phyloP scores from a whole-genome alignment of 139 green algal species.

The Chlamydomonas eustigma region DNA sequence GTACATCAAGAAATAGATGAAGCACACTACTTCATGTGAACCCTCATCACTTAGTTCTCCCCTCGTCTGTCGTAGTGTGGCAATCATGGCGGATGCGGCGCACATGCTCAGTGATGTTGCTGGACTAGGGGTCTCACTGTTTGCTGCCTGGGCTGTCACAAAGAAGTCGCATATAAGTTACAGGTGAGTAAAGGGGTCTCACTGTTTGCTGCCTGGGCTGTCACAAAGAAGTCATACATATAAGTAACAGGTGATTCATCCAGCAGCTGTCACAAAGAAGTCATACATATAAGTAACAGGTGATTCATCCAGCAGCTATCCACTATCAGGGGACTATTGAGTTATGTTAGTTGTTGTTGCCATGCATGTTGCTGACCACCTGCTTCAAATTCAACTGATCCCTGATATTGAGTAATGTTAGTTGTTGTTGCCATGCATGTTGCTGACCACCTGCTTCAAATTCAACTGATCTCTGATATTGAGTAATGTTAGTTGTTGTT shows the following conservation, averaged over 20 bases:
- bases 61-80: constrained; percentile 60
- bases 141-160: constrained; percentile 46
- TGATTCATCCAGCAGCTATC: neutral
- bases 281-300: constrained; percentile 24
- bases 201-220: constrained; percentile 50
- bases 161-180: constrained; percentile 21
- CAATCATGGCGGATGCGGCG: constrained; percentile 91
- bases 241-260: constrained; percentile 14
- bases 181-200: neutral
- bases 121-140: constrained; percentile 78
- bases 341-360: no score
- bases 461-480: no score
- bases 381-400: no score
- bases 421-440: no score
- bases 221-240: constrained; percentile 15
- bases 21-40: neutral
- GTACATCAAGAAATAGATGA: no score
- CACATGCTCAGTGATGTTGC: constrained; percentile 91
- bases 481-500: no score
- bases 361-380: no score
- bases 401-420: neutral
- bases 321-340: neutral
- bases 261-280: neutral
- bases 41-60: neutral
- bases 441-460: no score